Conservation (phyloP, 2,329 filamentous ascomycete species). For the Aspergillus hortae region DNA sequence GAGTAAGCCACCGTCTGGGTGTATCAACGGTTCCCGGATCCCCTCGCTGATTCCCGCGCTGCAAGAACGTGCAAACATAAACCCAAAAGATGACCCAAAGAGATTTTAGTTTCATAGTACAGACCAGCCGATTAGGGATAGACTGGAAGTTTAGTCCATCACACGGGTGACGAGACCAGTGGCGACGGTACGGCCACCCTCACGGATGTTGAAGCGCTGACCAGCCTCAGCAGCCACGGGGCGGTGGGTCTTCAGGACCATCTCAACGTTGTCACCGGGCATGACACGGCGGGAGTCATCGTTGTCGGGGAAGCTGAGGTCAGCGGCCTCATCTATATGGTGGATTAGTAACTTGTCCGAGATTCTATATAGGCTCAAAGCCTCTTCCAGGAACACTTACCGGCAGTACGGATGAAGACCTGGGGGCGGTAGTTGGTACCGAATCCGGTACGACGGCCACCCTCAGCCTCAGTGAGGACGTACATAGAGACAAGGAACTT, state of each 20-base stretch:
- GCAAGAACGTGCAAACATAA: conserved; percentile 29
- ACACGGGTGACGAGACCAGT: conserved; percentile 79
- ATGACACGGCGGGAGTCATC: conserved; percentile 81
- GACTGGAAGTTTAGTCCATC: conserved; percentile 35
- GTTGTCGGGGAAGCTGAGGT: conserved; percentile 82
- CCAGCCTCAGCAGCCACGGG: conserved; percentile 85
- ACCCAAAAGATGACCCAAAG: conserved; percentile 19
- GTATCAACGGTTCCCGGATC: conserved; percentile 21
- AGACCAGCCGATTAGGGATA: conserved; percentile 19
- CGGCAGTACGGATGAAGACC: conserved; percentile 90
- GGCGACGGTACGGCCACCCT: conserved; percentile 87
- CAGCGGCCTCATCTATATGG: conserved; percentile 59
- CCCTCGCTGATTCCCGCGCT: conserved; percentile 34
- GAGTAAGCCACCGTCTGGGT: conserved; percentile 18
- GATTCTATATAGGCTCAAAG: background rate
- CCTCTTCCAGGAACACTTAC: conserved; percentile 49
- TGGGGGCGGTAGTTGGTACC: conserved; percentile 94
- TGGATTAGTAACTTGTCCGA: conserved; percentile 1
- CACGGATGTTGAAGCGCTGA: conserved; percentile 96
- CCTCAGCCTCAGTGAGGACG: conserved; percentile 95
- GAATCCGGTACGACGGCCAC: conserved; percentile 95
- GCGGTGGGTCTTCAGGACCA: conserved; percentile 81
- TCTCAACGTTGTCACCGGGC: conserved; percentile 98
- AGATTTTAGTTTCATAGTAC: conserved; percentile 30
- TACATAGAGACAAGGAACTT: conserved; percentile 97